A percentile compares a stretch with the other conserved stretches of the same genome.
Conservation (phyloP, 805 yeast species). For the Kodamaea lidongshanica region DNA sequence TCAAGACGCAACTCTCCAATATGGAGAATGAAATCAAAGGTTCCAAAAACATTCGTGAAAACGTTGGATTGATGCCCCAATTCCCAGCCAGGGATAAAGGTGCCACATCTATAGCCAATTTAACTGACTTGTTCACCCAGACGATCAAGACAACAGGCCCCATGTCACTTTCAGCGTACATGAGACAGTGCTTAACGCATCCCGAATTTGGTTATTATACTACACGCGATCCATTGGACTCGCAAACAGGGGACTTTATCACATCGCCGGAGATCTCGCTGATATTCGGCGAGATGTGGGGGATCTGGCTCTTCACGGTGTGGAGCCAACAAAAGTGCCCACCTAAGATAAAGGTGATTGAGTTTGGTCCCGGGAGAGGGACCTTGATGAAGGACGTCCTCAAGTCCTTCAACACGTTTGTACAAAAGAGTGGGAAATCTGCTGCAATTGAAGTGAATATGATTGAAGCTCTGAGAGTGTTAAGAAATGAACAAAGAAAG, state of each 20-base stretch:
- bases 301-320: constrained; percentile 57
- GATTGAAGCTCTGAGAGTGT: constrained; percentile 67
- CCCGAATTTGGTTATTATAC: constrained; percentile 78
- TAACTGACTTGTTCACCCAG: constrained; percentile 38
- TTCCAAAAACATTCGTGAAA: constrained; percentile 27
- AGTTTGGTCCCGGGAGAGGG: constrained; percentile 84
- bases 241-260: constrained; percentile 61
- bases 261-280: constrained; percentile 86
- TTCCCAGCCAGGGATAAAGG: constrained; percentile 23
- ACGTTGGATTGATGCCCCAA: constrained; percentile 30
- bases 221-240: constrained; percentile 65
- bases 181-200: constrained; percentile 76
- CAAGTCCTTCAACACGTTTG: constrained; percentile 39
- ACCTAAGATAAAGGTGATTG: constrained; percentile 54
- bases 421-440: constrained; percentile 14
- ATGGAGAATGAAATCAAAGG: constrained; percentile 36
- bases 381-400: constrained; percentile 67
- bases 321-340: constrained; percentile 51
- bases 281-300: constrained; percentile 80
- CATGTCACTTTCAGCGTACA: constrained; percentile 61
- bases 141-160: constrained; percentile 71
- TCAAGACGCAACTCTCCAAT: constrained; percentile 25
- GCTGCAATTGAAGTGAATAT: constrained; percentile 42
- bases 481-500: constrained; percentile 51
- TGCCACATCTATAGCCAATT: constrained; percentile 16